Evolutionary conservation across 495 filamentous ascomycete genomes (phyloP), one percentile per base, ranked within the genome.

Genomic region (Mytilinidion resinicola): DNA sequence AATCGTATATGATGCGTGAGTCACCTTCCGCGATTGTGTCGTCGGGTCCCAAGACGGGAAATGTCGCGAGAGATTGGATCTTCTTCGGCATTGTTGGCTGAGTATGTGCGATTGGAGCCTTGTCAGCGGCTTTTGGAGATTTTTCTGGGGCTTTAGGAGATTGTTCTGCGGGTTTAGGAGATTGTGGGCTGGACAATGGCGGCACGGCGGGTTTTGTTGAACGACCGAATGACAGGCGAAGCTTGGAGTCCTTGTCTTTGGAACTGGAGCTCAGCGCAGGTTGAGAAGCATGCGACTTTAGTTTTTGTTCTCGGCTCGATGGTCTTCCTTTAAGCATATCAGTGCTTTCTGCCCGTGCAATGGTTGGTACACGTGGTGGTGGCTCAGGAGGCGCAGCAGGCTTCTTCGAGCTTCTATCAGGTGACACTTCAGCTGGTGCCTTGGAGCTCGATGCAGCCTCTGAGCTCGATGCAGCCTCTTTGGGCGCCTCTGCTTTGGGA

Each of bases 21-120:
- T 96, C 93, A 19, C 90, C 90, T 67, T 90, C 88, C 19, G 88
- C 82, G 47, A 85, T 80, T 2, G 17, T 53, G 56, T 77, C 74
- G n/a, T 69, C 71, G 1, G 76, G 72, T 19, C 73, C 70, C 36
- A 77, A 51, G 5, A 55, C 51, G 15, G 62, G 69, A 9, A 69
- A 61, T 14, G 56, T 56, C 14, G 71, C 61, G 5, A 72, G 57
- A 33, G 68, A 69, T 34, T 61, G 58, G 0, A 57, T 41, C 36
- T 62, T 62, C 17, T 61, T 59, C 9, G 37, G 21, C 56, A 55
- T 58, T 30, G 38, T 59, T 19, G 14, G 9, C 17, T 34, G 21
- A 44, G 51, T 11, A 42, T 3, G 52, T 0, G 54, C 44, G 15
- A 55, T 15, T 20, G 37, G 6, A 33, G 55, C 8, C n/a, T 20